Base-by-base conservation (phyloP, 2,329 filamentous ascomycete genomes). In the Sporothrix pallida region DNA sequence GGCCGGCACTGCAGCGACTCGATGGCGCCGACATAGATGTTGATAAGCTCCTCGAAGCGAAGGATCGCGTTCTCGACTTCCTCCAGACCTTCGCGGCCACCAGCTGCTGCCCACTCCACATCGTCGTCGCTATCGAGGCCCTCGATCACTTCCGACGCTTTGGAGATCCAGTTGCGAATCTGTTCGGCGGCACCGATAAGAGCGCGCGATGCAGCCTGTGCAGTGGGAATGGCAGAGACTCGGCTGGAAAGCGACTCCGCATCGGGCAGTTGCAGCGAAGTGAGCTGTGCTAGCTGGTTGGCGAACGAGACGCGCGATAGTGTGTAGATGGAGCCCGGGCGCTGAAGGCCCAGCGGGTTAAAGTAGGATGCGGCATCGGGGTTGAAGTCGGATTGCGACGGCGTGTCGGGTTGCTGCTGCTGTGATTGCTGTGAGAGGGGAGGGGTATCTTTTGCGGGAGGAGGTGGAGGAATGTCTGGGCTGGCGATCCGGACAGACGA, bases 71-170 rank as follows among this genome's bases (percentile, higher is more conserved):
- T 88, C 78, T 92, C 90, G 31, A 92, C 90, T 77, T 92, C 90
- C 70, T 90, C 91, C 50, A 95, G 85, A 1, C 93, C 93, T 81
- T 95, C 93, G 75, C 92, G 87, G 1, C 96, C 96, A 71, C 94
- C 96, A 7, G 89, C 89, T 1, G 95, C 95, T 1, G 96, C 95
- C 96, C 96, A 99, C 81, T 98, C 95, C 17, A 98, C 94, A 80
- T 99, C 96, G 81, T 98, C 96, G 76, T 98, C 95, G 71, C 95
- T 94, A 81, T 98, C 94, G 58, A 99, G 85, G 5, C 95, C 95
- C 72, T 89, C 89, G 71, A 99, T 90, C 46, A 98, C 95, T 78
- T 97, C 94, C 0, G 92, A 92, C 0, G 95, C 95, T 81, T 98
- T 98, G 76, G 89, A 88, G 79, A 98, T 97, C 96, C 96, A 99